Base-by-base conservation (phyloP, 768 basidiomycete species). In the Boletus pseudopeckii region DNA sequence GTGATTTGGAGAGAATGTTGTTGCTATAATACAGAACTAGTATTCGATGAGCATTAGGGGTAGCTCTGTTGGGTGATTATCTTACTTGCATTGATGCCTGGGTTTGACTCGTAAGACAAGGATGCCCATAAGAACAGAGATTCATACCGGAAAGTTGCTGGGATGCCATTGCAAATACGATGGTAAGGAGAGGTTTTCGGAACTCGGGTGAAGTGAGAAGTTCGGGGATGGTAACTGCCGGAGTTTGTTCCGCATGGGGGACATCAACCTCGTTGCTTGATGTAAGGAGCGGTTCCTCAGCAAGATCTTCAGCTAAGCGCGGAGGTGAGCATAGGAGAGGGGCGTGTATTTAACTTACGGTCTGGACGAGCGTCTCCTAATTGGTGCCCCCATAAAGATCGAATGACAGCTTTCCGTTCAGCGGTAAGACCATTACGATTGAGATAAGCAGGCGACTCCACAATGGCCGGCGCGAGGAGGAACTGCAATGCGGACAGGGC, bases 1-100 rank as follows among this genome's bases (percentile, higher is more conserved):
- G 74, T 3, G 91, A 79, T 54, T 82, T 87, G 24, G 85, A 81
- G 24, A 97, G 79, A 59, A 97, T 97, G 45, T 85, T 81, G 60
- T 92, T 94, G 71, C 88, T 91, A 72, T 95, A 96, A 69, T 93
- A 96, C 50, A 96, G 77, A 26, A 96, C 93, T 86, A 65, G 26
- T 28, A 53, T 30, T 28, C 22, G 22, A 49, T 58, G 53, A 53
- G 49, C 36, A 45, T 18, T 14, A 47, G 10, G 28, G 8, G 26
- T 6, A 22, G 46, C 20, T 32, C 40, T 55, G 36, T 40, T 18
- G 18, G 20, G 46, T 5, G 28, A 45, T 38, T n/a, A 24, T 42
- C 61, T 60, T 58, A 82, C 86, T 80, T 64, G 87, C 88, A 67
- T 90, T 92, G 64, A 91, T 85, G 17, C 90, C 89, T 88, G 50